Conservation (phyloP, 768 basidiomycete species). For the Lactifluus piperatus region DNA sequence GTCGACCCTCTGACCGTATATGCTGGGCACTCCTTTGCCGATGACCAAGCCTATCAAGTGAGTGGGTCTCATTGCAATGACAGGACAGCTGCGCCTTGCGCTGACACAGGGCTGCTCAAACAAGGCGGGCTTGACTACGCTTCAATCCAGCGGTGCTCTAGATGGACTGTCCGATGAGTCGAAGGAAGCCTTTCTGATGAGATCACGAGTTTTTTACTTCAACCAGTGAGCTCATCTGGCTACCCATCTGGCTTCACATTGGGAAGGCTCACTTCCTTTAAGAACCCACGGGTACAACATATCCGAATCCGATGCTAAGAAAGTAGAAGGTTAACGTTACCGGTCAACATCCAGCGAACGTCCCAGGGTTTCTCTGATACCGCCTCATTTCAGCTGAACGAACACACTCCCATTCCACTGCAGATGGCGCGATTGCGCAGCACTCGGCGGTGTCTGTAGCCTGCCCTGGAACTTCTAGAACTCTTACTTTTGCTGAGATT, state of each 20-base stretch:
- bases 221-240: slow-evolving; percentile 37
- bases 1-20: slow-evolving; percentile 3
- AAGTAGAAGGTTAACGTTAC: slow-evolving; percentile 5
- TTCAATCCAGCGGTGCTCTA: slow-evolving; percentile 38
- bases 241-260: not conserved
- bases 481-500: slow-evolving; percentile 58
- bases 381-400: not conserved
- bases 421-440: not conserved
- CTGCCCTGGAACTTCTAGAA: slow-evolving; percentile 25
- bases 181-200: slow-evolving; percentile 40
- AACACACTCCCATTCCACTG: not conserved
- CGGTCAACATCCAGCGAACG: not conserved
- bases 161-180: slow-evolving; percentile 31
- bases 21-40: slow-evolving; percentile 40
- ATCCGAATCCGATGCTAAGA: slow-evolving; percentile 7
- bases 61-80: not conserved
- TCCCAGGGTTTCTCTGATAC: not conserved
- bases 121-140: slow-evolving; percentile 60
- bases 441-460: not conserved
- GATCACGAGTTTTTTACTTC: slow-evolving; percentile 63
- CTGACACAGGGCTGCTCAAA: not conserved
- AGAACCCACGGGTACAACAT: slow-evolving; percentile 5
- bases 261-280: not conserved
- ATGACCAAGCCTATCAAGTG: slow-evolving; percentile 56
- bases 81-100: not conserved